Percentiles rank a stretch among this genome's conserved stretches.
Evolutionary conservation across 371 early-diverging fungal species (phyloP).

Genomic region (Syncephalastrum monosporum): DNA sequence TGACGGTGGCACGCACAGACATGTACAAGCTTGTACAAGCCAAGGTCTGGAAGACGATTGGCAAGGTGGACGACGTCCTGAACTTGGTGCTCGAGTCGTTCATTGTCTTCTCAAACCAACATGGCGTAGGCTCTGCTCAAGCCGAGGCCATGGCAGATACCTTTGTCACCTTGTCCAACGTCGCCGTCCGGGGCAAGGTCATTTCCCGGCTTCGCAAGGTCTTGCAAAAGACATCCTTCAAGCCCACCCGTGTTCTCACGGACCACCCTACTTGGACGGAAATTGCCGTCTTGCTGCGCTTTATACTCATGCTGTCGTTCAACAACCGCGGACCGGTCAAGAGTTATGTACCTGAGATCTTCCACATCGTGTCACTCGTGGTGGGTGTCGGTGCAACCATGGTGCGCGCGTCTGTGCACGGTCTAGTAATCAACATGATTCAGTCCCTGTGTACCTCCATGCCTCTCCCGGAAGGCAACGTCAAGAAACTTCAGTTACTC

Average conservation of each 20-base stretch:
- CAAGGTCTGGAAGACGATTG: constrained; percentile 83
- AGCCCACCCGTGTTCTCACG: constrained; percentile 68
- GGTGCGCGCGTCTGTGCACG: constrained; percentile 88
- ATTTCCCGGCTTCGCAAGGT: constrained; percentile 77
- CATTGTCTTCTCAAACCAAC: constrained; percentile 75
- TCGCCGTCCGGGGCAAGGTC: constrained; percentile 81
- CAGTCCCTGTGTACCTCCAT: constrained; percentile 83
- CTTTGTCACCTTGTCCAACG: constrained; percentile 78
- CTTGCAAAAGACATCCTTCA: constrained; percentile 73
- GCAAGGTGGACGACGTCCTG: constrained; percentile 76
- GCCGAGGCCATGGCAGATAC: constrained; percentile 89
- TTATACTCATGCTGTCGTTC: constrained; percentile 88
- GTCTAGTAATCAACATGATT: constrained; percentile 85
- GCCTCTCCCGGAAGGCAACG: constrained; percentile 62
- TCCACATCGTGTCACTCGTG: constrained; percentile 79
- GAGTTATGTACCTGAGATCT: constrained; percentile 86
- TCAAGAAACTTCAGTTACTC: constrained; percentile 58
- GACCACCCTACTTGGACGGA: constrained; percentile 88
- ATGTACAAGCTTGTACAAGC: constrained; percentile 85
- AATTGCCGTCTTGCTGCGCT: constrained; percentile 83
- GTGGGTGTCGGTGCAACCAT: constrained; percentile 84
- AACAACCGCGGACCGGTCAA: constrained; percentile 72
- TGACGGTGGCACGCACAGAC: constrained; percentile 83
- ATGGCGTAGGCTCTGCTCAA: constrained; percentile 77
- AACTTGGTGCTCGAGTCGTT: constrained; percentile 83